phyloP scores from a whole-genome alignment of 108 stramenopile genomes.

The Skeletonema grethae region DNA sequence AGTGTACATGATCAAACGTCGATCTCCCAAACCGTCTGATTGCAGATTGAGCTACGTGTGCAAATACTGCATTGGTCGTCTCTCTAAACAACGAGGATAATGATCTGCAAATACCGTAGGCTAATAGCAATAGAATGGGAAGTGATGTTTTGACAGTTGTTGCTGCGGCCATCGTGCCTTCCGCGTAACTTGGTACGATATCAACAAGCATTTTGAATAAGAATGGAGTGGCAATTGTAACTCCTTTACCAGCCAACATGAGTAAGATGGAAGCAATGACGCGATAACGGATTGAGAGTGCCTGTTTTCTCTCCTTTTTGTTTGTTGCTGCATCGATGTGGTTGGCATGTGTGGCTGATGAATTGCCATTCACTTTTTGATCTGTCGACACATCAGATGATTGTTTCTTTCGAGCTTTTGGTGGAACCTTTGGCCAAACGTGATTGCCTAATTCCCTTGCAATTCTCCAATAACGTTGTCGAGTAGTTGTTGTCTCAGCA shows the following conservation, averaged over 20 bases:
- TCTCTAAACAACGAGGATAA: constrained; percentile 90
- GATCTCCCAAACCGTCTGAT: constrained; percentile 89
- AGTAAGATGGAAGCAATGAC: constrained; percentile 81
- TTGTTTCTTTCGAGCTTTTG: neutral
- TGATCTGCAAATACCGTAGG: constrained; percentile 92
- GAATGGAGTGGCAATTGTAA: constrained; percentile 95
- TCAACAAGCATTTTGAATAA: constrained; percentile 96
- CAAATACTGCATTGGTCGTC: constrained; percentile 91
- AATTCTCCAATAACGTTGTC: constrained; percentile 27
- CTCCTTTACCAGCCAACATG: constrained; percentile 92
- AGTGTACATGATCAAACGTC: constrained; percentile 92
- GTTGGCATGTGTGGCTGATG: neutral
- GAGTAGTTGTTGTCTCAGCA: neutral
- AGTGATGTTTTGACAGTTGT: constrained; percentile 12
- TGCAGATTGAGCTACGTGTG: constrained; percentile 93
- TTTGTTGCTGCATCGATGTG: neutral
- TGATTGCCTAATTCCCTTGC: constrained; percentile 29
- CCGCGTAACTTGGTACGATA: constrained; percentile 34
- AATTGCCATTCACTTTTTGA: neutral
- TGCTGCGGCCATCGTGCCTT: neutral
- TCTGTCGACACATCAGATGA: neutral
- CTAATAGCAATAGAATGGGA: constrained; percentile 70
- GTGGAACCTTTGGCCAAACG: constrained; percentile 33
- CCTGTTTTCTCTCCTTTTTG: constrained; percentile 7
- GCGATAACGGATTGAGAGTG: constrained; percentile 48